A percentile compares a stretch with the other conserved stretches of the same genome.
Evolutionary conservation across 2,329 filamentous ascomycete species (phyloP).

Genomic region (Fusarium musae): DNA sequence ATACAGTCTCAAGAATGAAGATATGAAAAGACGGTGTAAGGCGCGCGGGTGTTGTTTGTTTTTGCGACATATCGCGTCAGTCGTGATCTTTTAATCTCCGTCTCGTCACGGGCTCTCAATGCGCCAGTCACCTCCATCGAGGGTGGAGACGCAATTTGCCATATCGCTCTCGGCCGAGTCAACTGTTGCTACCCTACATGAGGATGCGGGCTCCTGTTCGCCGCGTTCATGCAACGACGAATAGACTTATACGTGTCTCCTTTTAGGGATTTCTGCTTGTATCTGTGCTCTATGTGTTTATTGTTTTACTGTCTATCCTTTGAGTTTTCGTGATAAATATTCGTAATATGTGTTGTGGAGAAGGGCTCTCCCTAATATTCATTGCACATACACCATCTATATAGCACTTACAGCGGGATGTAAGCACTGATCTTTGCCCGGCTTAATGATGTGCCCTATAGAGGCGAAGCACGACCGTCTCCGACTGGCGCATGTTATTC

Average conservation of each 20-base stretch:
- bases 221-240: background rate
- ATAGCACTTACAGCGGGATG: background rate
- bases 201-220: background rate
- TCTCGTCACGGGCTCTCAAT: conserved; percentile 22
- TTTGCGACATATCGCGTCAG: conserved; percentile 10
- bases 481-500: background rate
- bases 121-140: conserved; percentile 3
- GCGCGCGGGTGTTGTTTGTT: conserved; percentile 18
- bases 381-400: background rate
- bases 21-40: conserved; percentile 38
- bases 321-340: background rate
- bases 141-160: conserved; percentile 28
- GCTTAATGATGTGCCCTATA: background rate
- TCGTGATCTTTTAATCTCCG: conserved; percentile 30
- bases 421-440: background rate
- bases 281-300: background rate
- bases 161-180: conserved; percentile 28
- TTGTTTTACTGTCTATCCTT: background rate
- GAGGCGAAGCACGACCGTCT: background rate
- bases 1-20: background rate
- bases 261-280: background rate
- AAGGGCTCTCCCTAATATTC: background rate
- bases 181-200: conserved; percentile 28
- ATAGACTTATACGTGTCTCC: background rate
- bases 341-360: background rate